phyloP scores from a whole-genome alignment of 257 asterid species.

The Solanum megistacrolobum region DNA sequence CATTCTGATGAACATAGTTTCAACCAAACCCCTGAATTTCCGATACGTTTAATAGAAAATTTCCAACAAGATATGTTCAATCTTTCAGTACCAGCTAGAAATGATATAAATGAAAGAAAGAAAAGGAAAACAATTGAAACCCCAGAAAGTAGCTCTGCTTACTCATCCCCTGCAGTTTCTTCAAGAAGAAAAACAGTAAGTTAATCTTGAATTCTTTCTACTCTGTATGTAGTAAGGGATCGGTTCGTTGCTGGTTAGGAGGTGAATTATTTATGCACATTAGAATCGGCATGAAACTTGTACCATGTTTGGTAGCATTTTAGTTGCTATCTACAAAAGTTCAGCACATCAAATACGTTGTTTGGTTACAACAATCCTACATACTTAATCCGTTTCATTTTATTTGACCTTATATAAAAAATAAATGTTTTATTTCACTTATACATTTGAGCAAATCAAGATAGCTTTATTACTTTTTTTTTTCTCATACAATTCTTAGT shows the following conservation, averaged over 20 bases:
- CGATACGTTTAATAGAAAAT: constrained; percentile 18
- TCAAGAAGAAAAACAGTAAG: constrained; percentile 27
- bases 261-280: background rate
- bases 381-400: background rate
- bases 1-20: constrained; percentile 21
- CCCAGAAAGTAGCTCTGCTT: constrained; percentile 34
- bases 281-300: background rate
- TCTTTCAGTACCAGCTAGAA: background rate
- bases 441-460: background rate
- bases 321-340: background rate
- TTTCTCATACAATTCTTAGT: too few species aligned
- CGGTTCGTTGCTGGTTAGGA: background rate
- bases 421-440: too few species aligned
- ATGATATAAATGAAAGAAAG: constrained; percentile 13
- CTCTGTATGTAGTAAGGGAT: background rate
- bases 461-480: background rate
- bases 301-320: background rate
- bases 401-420: too few species aligned
- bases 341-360: background rate
- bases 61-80: constrained; percentile 1
- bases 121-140: constrained; percentile 37
- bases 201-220: background rate
- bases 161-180: constrained; percentile 28
- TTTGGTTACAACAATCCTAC: background rate
- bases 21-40: constrained; percentile 13